Percentiles rank a stretch among this genome's conserved stretches.
Evolutionary conservation across 108 stramenopile species (phyloP).

Genomic region (Fragilaria crotonensis): DNA sequence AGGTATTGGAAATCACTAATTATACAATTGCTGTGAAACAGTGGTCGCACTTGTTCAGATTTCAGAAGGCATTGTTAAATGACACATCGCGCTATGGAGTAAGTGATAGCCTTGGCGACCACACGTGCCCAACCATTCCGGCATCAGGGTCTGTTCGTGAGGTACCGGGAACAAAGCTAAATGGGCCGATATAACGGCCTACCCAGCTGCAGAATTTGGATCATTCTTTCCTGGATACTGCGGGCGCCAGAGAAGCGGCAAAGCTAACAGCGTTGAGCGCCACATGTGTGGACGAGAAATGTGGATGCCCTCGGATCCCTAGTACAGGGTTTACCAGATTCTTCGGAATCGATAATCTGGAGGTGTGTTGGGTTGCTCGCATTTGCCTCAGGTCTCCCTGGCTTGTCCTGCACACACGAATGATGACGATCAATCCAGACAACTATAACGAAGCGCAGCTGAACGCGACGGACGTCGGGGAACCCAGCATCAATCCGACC

Average conservation of each 20-base stretch:
- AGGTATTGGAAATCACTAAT: neutral
- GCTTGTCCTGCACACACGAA: neutral
- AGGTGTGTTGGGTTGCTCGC: neutral
- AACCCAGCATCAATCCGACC: neutral
- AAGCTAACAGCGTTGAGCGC: neutral
- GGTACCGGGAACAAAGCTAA: neutral
- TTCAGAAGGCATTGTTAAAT: neutral
- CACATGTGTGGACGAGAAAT: neutral
- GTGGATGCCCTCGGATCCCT: neutral
- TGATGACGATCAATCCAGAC: neutral
- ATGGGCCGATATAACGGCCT: neutral
- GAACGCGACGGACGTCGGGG: neutral
- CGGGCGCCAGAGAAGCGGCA: neutral
- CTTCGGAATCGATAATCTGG: no score
- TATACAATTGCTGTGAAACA: neutral
- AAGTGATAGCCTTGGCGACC: neutral
- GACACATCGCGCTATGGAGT: neutral
- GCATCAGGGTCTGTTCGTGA: no score
- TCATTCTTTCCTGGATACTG: slow-evolving; percentile 1
- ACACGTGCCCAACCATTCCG: neutral
- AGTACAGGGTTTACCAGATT: no score
- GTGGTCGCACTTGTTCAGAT: neutral
- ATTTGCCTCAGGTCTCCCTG: neutral
- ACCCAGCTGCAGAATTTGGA: neutral
- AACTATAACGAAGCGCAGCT: neutral